phyloP scores from a whole-genome alignment of 495 filamentous ascomycete genomes.

The Aspergillus nanangensis region DNA sequence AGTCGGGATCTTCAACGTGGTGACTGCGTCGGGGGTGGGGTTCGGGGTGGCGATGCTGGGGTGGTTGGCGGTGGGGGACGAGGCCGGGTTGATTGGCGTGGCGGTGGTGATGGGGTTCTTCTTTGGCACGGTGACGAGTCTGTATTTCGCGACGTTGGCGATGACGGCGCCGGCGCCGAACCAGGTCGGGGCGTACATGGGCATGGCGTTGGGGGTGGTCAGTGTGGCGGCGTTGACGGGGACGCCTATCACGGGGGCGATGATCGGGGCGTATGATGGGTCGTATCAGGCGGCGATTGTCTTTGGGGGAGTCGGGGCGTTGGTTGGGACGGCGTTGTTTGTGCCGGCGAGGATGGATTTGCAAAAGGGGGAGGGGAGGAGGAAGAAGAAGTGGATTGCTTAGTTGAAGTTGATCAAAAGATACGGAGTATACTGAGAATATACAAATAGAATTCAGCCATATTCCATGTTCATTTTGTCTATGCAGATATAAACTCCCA shows the following conservation, averaged over 20 bases:
- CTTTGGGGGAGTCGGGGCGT: constrained; percentile 13
- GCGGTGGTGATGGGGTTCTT: constrained; percentile 52
- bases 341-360: constrained; percentile 1
- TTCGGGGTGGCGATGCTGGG: constrained; percentile 17
- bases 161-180: constrained; percentile 16
- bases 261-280: constrained; percentile 16
- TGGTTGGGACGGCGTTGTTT: constrained; percentile 11
- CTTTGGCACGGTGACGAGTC: constrained; percentile 49
- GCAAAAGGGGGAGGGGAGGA: too few species aligned
- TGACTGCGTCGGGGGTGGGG: constrained; percentile 6
- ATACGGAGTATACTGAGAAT: too few species aligned
- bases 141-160: constrained; percentile 23
- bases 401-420: too few species aligned
- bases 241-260: constrained; percentile 22
- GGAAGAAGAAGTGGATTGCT: too few species aligned
- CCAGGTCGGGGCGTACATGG: constrained; percentile 48
- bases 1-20: constrained; percentile 19
- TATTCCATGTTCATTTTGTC: constrained; percentile 9
- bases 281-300: constrained; percentile 14
- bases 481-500: constrained; percentile 16
- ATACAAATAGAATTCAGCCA: background rate
- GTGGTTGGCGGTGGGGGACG: constrained; percentile 46
- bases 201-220: constrained; percentile 15
- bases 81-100: constrained; percentile 45
- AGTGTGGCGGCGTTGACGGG: constrained; percentile 20